Evolutionary conservation across 2,329 filamentous ascomycete species (phyloP), one percentile per base, ranked within the genome.

Genomic region (Coleophoma crateriformis): DNA sequence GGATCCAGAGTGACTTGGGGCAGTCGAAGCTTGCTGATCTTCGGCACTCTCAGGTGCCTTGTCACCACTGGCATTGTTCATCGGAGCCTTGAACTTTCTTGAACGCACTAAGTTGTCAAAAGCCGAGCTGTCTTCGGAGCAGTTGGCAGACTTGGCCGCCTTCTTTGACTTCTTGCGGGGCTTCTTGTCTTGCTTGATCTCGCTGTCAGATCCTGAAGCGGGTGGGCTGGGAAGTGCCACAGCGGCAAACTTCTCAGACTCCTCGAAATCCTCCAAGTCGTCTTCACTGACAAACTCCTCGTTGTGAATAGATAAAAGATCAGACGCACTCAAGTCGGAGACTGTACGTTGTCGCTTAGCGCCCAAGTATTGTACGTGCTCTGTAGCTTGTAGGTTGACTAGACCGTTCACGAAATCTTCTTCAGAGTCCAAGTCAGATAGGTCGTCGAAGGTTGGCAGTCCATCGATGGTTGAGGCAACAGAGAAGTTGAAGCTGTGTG

Each of bases 391-490:
- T 57, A 90, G 85, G 63, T 88, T 82, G 56, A 90, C 84, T 8
- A 95, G 78, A 49, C 80, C 79, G 66, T 82, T 85, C 61, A 82
- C 79, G 62, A 95, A 90, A 65, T 94, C 89, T 77, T 95, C 89
- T 62, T 96, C 91, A 1, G 88, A 90, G 67, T 96, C 91, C 50
- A 96, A 78, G 61, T 95, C 90, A 20, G 91, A 94, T 58, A 95
- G 82, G 57, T 90, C 87, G 67, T 95, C 88, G 59, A 95, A 95
- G 8, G 78, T 75, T 22, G 87, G 85, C 32, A 94, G 77, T 27
- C 27, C 27, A 20, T 79, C 79, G 71, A 78, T 69, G 54, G 76
- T 72, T 58, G 74, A 71, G 20, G 73, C 57, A 14, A 54, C 61
- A 55, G 69, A 70, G 63, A 83, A 81, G 53, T 80, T 76, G 56